A percentile compares a stretch with the other conserved stretches of the same genome.
Conservation (phyloP, 139 green algal genomes). For the Chlorella sp. region DNA sequence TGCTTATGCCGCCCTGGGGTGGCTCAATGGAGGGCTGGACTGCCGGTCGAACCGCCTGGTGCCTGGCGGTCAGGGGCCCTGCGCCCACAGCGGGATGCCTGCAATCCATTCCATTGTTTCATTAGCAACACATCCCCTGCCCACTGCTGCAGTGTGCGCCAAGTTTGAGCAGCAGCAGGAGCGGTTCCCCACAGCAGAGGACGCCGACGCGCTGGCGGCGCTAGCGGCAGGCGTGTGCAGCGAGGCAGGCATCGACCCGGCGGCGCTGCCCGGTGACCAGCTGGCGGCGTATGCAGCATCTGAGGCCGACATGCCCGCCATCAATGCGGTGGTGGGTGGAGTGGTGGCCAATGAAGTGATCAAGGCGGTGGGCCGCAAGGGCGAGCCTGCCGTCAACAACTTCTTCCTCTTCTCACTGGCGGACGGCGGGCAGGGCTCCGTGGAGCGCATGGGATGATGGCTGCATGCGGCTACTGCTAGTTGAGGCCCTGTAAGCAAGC, state of each 20-base stretch:
- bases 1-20: too few relatives aligned
- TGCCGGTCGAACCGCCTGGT: too few relatives aligned
- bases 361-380: constrained; percentile 78
- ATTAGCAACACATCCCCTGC: not conserved
- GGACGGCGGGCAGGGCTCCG: constrained; percentile 59
- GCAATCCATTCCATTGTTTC: not conserved
- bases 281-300: constrained; percentile 28
- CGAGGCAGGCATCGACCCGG: not conserved
- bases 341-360: constrained; percentile 89
- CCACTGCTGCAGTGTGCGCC: constrained; percentile 43
- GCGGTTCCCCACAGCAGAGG: constrained; percentile 21
- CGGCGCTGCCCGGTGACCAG: constrained; percentile 17
- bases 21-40: too few relatives aligned
- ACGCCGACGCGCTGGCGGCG: constrained; percentile 33
- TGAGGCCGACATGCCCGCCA: constrained; percentile 63
- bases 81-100: too few relatives aligned
- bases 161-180: constrained; percentile 54
- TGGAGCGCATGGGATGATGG: constrained; percentile 49
- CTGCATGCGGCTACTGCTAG: not conserved
- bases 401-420: constrained; percentile 81
- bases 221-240: not conserved
- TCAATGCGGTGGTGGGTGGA: constrained; percentile 86
- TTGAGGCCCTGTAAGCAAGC: not conserved
- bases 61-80: too few relatives aligned
- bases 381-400: constrained; percentile 82